Evolutionary conservation across 495 filamentous ascomycete genomes (phyloP), one percentile per base, ranked within the genome.

Genomic region (Daldinia caldariorum): DNA sequence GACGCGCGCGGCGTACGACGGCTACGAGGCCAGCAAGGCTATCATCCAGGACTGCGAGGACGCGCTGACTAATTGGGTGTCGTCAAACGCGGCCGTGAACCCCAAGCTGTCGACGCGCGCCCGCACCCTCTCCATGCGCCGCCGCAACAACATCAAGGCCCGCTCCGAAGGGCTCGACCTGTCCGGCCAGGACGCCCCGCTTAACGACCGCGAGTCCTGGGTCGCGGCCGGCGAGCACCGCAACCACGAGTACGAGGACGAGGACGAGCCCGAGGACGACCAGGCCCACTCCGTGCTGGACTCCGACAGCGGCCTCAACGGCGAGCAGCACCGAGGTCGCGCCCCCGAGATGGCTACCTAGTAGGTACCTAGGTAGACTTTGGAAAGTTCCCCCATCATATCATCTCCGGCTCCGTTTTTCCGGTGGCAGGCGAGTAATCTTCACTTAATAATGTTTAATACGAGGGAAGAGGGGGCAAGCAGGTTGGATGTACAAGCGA

Each of bases 11-110:
- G 93, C 96, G 0, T 99, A 99, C 79, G 95, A 99, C 75, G 96
- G 95, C 66, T 99, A 99, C 79, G 95, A 99, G 73, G 94, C 94
- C 67, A 95, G 92, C 87, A 98, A 98, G 83, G 94, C 91, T 59
- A 98, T 99, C 82, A 98, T 99, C 79, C 96, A 98, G 83, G 95
- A 99, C 79, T 99, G 95, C 79, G 95, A 99, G 79, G 94, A 98
- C 73, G 86, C 96, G 6, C 89, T 99, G 55, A 97, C 92, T 70
- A 97, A 97, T 83, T 99, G 95, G 95, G 92, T 98, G 9, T 83
- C 87, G 63, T 89, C 92, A 75, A 95, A 94, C 80, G 94, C 95
- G 1, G 86, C 91, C 53, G 94, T 99, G 67, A 89, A 88, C 69
- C 88, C 94, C 66, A 91, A 91, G 74, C 89, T 99, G 51, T 96